These are phyloP conservation scores for Tilletiopsis washingtonensis DNA, from an alignment of 1,284 basidiomycete species.

Conservation along the genomic window DNA sequence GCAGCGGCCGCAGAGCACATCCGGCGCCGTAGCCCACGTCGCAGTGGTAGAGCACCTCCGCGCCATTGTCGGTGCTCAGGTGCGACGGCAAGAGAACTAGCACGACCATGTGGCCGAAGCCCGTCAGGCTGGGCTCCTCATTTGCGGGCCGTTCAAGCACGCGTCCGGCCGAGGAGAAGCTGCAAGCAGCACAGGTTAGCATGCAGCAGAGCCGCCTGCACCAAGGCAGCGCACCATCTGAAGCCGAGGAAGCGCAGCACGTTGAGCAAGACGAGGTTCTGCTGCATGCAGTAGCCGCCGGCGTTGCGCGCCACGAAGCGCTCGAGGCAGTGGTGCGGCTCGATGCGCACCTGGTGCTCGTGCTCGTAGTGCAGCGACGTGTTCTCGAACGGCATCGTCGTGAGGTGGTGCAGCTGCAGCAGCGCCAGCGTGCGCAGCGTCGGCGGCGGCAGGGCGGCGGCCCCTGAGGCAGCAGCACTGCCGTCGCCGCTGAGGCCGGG, in stretches of 20 bases:
- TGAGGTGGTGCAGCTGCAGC: constrained; percentile 16
- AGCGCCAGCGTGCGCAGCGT: constrained; percentile 11
- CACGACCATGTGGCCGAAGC: constrained; percentile 11
- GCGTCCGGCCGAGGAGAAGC: constrained; percentile 6
- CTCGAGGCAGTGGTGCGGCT: constrained; percentile 5
- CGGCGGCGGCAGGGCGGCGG: constrained; percentile 3
- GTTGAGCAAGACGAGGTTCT: constrained; percentile 15
- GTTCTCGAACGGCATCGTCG: constrained; percentile 20
- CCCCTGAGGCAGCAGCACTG: neutral
- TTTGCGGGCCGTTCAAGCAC: constrained; percentile 1
- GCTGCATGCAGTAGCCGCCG: constrained; percentile 25
- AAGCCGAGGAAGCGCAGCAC: constrained; percentile 10
- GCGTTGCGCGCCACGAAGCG: constrained; percentile 7
- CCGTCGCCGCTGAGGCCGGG: constrained; percentile 11
- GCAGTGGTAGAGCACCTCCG: constrained; percentile 10
- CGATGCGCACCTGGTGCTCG: neutral
- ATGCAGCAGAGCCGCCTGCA: neutral
- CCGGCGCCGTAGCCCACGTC: constrained; percentile 17
- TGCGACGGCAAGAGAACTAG: constrained; percentile 17
- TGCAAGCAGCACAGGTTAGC: neutral
- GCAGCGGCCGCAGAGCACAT: constrained; percentile 11
- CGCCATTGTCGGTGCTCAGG: neutral
- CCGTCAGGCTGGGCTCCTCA: neutral
- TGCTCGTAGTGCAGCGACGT: constrained; percentile 23
- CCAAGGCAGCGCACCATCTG: constrained; percentile 6